Base-by-base conservation (phyloP, 2,329 filamentous ascomycete genomes). In the Blastomyces silverae region DNA sequence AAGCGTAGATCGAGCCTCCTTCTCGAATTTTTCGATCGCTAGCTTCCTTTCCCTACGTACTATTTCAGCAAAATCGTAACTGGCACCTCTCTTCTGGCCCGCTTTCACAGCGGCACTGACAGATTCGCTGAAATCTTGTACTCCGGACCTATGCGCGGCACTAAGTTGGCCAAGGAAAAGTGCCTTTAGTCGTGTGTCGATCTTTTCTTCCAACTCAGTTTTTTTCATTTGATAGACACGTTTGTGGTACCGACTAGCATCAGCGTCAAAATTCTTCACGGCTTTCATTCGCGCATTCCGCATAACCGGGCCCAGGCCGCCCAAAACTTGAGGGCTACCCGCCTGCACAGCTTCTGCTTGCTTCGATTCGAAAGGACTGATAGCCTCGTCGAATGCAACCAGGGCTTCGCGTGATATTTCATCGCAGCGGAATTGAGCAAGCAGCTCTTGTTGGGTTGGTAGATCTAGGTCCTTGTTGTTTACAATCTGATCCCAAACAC, bases 381-480 rank as follows among this genome's bases (percentile, higher is more conserved):
- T 88, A n/a, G 86, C 82, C 63, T 87, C 83, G 71, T 99, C 94
- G 71, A 99, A 99, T 1, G 82, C 83, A 53, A 92, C 79, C 65
- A 96, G 82, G 15, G 96, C 94, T 74, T 97, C 93, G 68, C 92
- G 85, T 50, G 92, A 86, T 65, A 99, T 99, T 78, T 99, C 94
- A 75, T 99, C 94, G 76, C 94, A 99, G 69, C 94, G 87, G 80
- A 97, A 99, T 76, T 99, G 94, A 13, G 94, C 94, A 63, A 99
- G 84, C 57, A 99, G 83, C 76, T 99, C 94, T 78, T 99, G 94
- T 75, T 99, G 94, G 0, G 94, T 97, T 3, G 94, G 94, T 66
- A 99, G 79, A 77, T 99, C 94, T 64, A 99, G 83, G 73, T 99
- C 94, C 78, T 99, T 99, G 83, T 99, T 99, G 81, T 93, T 90